Percentiles rank a stretch among this genome's conserved stretches.
phyloP scores from a whole-genome alignment of 306 rosid genomes.

The Gleditsia sinensis region DNA sequence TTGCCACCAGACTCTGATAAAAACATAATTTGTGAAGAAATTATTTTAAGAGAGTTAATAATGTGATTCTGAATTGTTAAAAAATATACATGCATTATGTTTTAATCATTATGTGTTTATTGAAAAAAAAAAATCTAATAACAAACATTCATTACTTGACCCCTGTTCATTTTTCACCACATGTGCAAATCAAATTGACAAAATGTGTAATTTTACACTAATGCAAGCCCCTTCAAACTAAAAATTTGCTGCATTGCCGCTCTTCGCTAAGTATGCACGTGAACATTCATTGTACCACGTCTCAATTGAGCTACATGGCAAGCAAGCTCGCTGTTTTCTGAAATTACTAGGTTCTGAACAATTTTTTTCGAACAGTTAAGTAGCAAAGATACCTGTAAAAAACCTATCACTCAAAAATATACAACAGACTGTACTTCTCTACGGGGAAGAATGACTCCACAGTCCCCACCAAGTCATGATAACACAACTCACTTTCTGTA shows the following conservation, averaged over 20 bases:
- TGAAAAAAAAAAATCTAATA: no score
- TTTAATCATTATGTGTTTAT: no score
- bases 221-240: conserved; percentile 1
- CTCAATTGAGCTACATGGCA: not conserved
- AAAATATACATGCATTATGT: no score
- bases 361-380: no score
- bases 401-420: conserved; percentile 13
- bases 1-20: no score
- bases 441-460: conserved; percentile 3
- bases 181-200: not conserved
- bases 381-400: not conserved
- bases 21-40: no score
- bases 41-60: no score
- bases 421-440: not conserved
- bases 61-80: no score
- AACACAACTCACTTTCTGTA: conserved; percentile 14
- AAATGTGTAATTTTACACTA: conserved; percentile 7
- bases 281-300: not conserved
- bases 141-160: conserved; percentile 6
- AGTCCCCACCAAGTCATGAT: not conserved
- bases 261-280: conserved; percentile 5
- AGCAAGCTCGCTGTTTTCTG: conserved; percentile 5
- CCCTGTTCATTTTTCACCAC: not conserved
- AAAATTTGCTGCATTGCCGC: conserved; percentile 1
- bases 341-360: no score